Evolutionary conservation across 306 rosid genomes (phyloP), one percentile per base, ranked within the genome.

Genomic region (Sphenostylis stenocarpa): DNA sequence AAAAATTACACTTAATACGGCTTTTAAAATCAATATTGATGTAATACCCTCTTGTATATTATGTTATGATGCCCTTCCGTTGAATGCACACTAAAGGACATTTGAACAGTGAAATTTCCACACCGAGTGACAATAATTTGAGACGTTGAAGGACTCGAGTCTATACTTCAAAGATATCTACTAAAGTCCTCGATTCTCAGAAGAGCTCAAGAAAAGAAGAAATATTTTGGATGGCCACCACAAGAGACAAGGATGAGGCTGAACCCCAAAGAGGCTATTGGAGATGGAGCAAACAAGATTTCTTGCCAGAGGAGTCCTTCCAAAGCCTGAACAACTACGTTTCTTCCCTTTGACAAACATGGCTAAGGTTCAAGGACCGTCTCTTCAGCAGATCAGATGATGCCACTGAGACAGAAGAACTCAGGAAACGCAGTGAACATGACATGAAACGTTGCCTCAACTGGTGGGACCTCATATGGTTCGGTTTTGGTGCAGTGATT

Each of bases 401-500:
- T 15, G 85, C 75, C 4, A 80, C 78, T 2, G 94, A 92, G 81
- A 86, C 82, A 15, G 75, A n/a, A 29, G 81, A 80, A 16, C 80
- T 92, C 3, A 75, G 78, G 20, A 88, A 87, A 48, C 87, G 73
- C 51, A 90, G 94, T 14, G 92, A 93, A 78, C 57, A 87, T 69
- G 86, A 84, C n/a, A 84, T 87, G 90, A 87, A 87, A 56, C 82
- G 84, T 9, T 87, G 90, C 60, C 88, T 87, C 53, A 85, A 71
- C 3, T 92, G 93, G 97, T 92, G 96, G 96, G 97, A 92, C 68
- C 85, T 93, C 3, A 87, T 82, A 5, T 93, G 96, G 97, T 86
- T 93, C 3, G 97, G 96, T 12, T 82, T 93, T 29, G 97, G 97
- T 1, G 73, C 92, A 3, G 96, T 90, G 17, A 75, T 89, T 24